phyloP scores from a whole-genome alignment of 805 yeast genomes.

The Candida caryicola region DNA sequence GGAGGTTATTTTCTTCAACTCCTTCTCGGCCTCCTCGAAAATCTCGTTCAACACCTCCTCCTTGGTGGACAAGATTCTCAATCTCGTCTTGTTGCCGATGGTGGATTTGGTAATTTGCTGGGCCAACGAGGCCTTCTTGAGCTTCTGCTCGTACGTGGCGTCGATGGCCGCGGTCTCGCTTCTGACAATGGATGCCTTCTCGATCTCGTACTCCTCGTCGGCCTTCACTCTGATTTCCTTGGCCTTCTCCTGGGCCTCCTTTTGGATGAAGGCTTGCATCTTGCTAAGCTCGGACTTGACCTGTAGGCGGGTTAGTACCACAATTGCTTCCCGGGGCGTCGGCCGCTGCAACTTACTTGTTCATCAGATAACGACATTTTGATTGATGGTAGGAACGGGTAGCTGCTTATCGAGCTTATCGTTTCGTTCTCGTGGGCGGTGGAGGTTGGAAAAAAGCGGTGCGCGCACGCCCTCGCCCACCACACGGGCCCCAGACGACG shows the following conservation, averaged over 20 bases:
- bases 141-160: constrained; percentile 68
- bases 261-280: constrained; percentile 98
- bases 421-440: constrained; percentile 4
- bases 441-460: constrained; percentile 3
- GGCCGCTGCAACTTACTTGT: constrained; percentile 20
- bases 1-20: constrained; percentile 57
- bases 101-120: constrained; percentile 96
- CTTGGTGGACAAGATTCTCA: constrained; percentile 82
- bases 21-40: constrained; percentile 63
- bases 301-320: constrained; percentile 32
- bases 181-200: constrained; percentile 92
- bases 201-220: constrained; percentile 97
- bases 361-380: constrained; percentile 31
- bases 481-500: no score
- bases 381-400: constrained; percentile 7
- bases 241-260: constrained; percentile 99
- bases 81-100: constrained; percentile 91
- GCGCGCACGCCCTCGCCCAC: constrained; percentile 6
- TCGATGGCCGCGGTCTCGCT: constrained; percentile 89
- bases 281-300: constrained; percentile 93
- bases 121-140: constrained; percentile 87
- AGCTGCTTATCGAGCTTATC: constrained; percentile 8
- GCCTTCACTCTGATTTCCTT: constrained; percentile 94
- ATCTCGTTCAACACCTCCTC: constrained; percentile 71
- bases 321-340: not conserved